phyloP scores from a whole-genome alignment of 768 basidiomycete genomes.

The Mycena polygramma region DNA sequence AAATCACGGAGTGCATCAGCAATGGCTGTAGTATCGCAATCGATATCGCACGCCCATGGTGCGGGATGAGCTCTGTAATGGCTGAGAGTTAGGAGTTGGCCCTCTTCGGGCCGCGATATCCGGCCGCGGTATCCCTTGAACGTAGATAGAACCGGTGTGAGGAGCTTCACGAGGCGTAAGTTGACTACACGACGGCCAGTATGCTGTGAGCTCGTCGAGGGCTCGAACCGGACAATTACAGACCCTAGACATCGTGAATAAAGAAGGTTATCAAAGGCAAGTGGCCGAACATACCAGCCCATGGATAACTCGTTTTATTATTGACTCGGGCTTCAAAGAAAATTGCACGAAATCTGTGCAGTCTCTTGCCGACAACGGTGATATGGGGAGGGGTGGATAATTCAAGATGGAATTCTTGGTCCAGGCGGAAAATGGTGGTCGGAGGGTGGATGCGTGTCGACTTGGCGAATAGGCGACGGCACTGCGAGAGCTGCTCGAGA shows the following conservation, averaged over 20 bases:
- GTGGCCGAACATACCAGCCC: neutral
- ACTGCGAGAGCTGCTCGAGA: neutral
- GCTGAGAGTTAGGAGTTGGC: conserved; percentile 1
- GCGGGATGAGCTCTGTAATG: neutral
- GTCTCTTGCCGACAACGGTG: neutral
- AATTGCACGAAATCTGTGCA: neutral
- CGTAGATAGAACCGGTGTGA: neutral
- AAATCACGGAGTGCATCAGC: neutral
- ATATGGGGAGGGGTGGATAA: neutral
- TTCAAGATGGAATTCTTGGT: neutral
- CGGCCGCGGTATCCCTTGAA: neutral
- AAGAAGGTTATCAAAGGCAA: neutral
- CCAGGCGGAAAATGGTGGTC: neutral
- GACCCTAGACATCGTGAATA: neutral
- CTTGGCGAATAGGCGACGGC: neutral
- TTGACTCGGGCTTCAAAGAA: neutral
- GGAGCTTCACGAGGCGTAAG: neutral
- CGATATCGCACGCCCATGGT: conserved; percentile 16
- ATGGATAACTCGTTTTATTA: neutral
- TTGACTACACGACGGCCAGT: neutral
- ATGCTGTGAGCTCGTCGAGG: neutral
- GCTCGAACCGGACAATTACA: conserved; percentile 2
- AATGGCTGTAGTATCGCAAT: neutral
- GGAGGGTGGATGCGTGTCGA: neutral
- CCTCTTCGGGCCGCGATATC: neutral